Evolutionary conservation across 805 yeast species (phyloP), one percentile per base, ranked within the genome.

Genomic region (Spencermartinsiella europaea): DNA sequence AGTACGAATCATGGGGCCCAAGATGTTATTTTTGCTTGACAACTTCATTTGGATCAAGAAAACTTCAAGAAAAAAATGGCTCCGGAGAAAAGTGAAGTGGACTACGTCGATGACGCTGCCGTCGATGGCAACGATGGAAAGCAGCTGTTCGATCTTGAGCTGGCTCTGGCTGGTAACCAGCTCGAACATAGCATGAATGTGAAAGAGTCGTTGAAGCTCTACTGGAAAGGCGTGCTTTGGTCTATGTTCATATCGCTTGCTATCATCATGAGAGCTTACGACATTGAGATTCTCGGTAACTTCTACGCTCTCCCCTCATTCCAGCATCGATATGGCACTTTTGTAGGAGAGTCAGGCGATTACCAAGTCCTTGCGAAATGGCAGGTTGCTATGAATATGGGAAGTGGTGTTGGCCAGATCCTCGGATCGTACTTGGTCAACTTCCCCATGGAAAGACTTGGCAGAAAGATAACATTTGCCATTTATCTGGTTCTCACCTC

Each of bases 221-320:
- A 42, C 33, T 42, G 36, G 31, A 42, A 42, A 40, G 45, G 45
- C n/a, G 39, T 19, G 14, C 20, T 42, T 7, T 42, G 45, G 45
- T 42, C 45, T 8, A 34, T 42, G 20, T 34, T 42, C n/a, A n/a
- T 42, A 16, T 42, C 45, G 5, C 21, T 42, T 22, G 36, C 31
- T 8, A 61, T 73, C 47, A 55, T 73, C 41, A 72, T 72, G 76
- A 75, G 71, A 52, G 77, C 76, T 21, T 73, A 70, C 58, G 77
- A 73, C 52, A 58, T 65, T 21, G 63, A 61, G 43, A 58, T 74
- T 38, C 58, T 73, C 40, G 55, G 60, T 35, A 61, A 71, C 3
- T 68, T 74, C 55, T 73, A 64, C 58, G 75, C 70, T 5, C 66
- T 70, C 54, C 74, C 74, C 2, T 65, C 70, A 19, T 74, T 74